Evolutionary conservation across 1,139 yeast species (phyloP).

Genomic region (Yamadazyma membranifaciens): DNA sequence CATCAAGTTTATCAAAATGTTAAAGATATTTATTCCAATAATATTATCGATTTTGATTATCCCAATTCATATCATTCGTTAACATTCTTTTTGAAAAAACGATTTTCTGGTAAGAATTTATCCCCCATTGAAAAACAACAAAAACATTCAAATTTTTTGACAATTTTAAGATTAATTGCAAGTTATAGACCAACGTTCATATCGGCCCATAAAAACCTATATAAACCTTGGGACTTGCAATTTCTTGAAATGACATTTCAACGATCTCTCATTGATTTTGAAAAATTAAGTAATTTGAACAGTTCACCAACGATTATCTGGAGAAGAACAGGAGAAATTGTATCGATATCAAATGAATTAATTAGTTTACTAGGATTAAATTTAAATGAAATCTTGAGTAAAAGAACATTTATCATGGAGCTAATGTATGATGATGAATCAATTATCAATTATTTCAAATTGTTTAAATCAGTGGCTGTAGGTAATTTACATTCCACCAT

Average conservation of each 20-base stretch:
- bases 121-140: constrained; percentile 27
- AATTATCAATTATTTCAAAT: constrained; percentile 41
- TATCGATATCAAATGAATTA: constrained; percentile 66
- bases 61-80: constrained; percentile 67
- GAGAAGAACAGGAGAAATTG: constrained; percentile 78
- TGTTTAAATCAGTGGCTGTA: constrained; percentile 50
- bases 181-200: constrained; percentile 71
- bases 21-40: constrained; percentile 59
- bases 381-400: constrained; percentile 45
- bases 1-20: constrained; percentile 63
- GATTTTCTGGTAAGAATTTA: constrained; percentile 47
- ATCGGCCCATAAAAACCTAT: constrained; percentile 64
- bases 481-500: constrained; percentile 51
- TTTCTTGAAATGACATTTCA: constrained; percentile 70
- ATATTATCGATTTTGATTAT: constrained; percentile 60
- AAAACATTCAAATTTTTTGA: constrained; percentile 48
- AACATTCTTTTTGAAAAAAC: constrained; percentile 50
- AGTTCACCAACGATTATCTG: constrained; percentile 73
- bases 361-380: constrained; percentile 60
- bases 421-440: constrained; percentile 50
- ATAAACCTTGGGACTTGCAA: constrained; percentile 62
- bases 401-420: constrained; percentile 53
- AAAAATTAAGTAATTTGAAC: constrained; percentile 53
- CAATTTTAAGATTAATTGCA: constrained; percentile 64
- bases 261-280: constrained; percentile 65